Conservation (phyloP, 345 rosid species). For the Salix brachista region DNA sequence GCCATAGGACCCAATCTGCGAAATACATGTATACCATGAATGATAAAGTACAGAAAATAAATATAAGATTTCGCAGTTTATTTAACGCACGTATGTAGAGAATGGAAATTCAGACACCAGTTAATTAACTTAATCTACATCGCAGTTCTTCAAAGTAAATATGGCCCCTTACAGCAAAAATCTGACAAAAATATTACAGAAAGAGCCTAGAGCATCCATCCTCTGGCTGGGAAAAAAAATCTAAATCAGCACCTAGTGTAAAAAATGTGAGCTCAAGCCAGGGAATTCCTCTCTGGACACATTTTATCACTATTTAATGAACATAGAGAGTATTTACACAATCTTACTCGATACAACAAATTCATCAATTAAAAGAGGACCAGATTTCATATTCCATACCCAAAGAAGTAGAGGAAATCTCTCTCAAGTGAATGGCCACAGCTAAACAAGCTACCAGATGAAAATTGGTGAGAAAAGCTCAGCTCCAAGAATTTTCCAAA, state of each 20-base stretch:
- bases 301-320: background rate
- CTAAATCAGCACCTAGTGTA: background rate
- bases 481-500: slow-evolving; percentile 96
- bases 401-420: slow-evolving; percentile 89
- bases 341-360: background rate
- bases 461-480: slow-evolving; percentile 56
- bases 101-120: background rate
- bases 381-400: slow-evolving; percentile 42
- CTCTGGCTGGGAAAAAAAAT: background rate
- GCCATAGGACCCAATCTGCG: slow-evolving; percentile 83
- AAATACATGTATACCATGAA: background rate
- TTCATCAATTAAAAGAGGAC: background rate
- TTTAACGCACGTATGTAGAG: background rate
- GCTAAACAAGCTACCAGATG: slow-evolving; percentile 41
- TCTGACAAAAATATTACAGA: background rate
- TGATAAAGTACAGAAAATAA: background rate
- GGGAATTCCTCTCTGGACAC: background rate
- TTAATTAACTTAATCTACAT: background rate
- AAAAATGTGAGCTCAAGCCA: background rate
- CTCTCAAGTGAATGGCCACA: slow-evolving; percentile 81
- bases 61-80: background rate
- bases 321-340: background rate
- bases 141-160: background rate
- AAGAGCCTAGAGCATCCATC: background rate
- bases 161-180: background rate